phyloP scores from a whole-genome alignment of 1,284 basidiomycete genomes.

The Marasmius tenuissimus region DNA sequence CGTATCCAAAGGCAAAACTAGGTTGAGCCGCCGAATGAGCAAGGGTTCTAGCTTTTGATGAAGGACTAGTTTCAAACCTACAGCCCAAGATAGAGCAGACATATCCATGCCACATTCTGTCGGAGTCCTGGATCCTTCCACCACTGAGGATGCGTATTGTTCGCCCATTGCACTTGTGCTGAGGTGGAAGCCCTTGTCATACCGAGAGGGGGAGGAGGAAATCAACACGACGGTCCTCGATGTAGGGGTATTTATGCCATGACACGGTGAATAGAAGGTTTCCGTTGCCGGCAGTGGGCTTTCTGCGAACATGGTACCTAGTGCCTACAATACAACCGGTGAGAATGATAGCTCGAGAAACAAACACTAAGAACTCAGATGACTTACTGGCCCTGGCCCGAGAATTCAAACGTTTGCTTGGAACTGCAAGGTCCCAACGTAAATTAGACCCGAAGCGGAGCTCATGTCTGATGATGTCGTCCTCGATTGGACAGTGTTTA shows the following conservation, averaged over 20 bases:
- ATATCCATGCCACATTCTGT: not conserved
- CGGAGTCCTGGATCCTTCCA: slow-evolving; percentile 1
- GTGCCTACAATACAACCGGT: too few relatives aligned
- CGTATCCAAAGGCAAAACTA: not conserved
- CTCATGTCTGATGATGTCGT: too few relatives aligned
- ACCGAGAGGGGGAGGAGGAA: not conserved
- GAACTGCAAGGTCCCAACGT: too few relatives aligned
- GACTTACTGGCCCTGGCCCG: too few relatives aligned
- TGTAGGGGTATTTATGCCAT: not conserved
- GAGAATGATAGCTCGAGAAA: too few relatives aligned
- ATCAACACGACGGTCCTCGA: not conserved
- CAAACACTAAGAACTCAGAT: too few relatives aligned
- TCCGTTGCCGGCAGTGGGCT: too few relatives aligned
- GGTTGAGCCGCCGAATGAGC: not conserved
- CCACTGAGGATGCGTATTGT: not conserved
- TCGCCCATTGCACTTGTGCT: not conserved
- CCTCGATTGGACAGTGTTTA: too few relatives aligned
- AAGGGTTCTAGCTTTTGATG: not conserved
- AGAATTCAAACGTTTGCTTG: too few relatives aligned
- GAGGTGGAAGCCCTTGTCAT: not conserved
- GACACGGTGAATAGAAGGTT: not conserved
- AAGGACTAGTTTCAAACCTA: not conserved
- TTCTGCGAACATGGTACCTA: too few relatives aligned
- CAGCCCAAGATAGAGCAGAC: not conserved
- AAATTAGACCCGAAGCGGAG: too few relatives aligned